Base-by-base conservation (phyloP, 2,329 filamentous ascomycete genomes). In the Paramyrothecium sp. region DNA sequence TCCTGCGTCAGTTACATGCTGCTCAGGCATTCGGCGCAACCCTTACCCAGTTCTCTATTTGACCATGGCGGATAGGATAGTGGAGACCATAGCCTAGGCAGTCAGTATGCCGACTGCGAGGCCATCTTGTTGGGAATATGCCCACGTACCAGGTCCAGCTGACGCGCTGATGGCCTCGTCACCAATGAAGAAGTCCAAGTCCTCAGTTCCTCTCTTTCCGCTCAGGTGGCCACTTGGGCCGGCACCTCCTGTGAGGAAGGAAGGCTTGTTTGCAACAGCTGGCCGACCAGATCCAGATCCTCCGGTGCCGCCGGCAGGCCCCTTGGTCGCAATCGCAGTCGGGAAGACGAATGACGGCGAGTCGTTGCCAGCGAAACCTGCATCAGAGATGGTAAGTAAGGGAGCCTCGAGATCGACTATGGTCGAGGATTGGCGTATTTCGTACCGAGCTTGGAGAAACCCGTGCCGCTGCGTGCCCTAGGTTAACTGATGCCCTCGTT, bases 341-440 rank as follows among this genome's bases (percentile, higher is more conserved):
- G 95, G 95, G 77, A 99, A 99, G 71, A 99, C 95, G 81, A 98
- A 99, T 57, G 95, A 99, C 46, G 95, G 95, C 65, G 95, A 96
- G 78, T 99, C 95, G 79, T 99, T 99, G 78, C 95, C 95, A 78
- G 95, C 95, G 77, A 99, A 99, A 78, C 93, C 93, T 97, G 67
- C n/a, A 7, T 44, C 56, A 56, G 56, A 57, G 13, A 54, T 56
- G 44, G 61, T 70, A 62, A 72, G 69, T 65, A 59, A 62, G 61
- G 57, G 30, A 58, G 23, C 26, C 23, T 49, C 49, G 34, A 50
- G 47, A 19, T 21, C 50, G 26, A 30, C 26, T 16, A 44, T 17
- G 38, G 38, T 44, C 4, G 38, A 44, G 5, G 38, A 30, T 44
- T 44, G 38, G n/a, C n/a, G 38, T 4, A 44, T 51, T 48, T 66